phyloP scores from a whole-genome alignment of 176 grass and related monocot genomes.

The Eragrostis nindensis region DNA sequence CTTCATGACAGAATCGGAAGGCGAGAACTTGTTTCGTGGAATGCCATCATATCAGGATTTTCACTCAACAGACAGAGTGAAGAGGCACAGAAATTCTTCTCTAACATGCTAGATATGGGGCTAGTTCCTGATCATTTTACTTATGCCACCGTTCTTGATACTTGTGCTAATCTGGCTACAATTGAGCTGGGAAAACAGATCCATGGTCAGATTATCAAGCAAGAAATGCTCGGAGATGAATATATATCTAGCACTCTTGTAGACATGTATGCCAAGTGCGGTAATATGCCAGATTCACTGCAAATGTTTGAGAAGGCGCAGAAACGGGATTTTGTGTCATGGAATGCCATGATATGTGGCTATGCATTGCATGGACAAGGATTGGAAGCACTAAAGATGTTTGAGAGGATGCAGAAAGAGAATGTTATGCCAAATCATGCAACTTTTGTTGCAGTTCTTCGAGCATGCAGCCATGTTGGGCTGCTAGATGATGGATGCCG shows the following conservation, averaged over 20 bases:
- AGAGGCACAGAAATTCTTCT: constrained; percentile 75
- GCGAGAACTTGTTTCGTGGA: constrained; percentile 72
- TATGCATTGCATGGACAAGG: constrained; percentile 80
- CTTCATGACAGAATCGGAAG: constrained; percentile 74
- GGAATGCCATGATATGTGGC: constrained; percentile 94
- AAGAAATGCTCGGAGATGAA: constrained; percentile 72
- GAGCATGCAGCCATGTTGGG: constrained; percentile 86
- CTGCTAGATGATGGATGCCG: constrained; percentile 61
- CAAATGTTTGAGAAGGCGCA: constrained; percentile 62
- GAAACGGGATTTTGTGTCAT: constrained; percentile 74
- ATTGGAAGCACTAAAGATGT: constrained; percentile 75
- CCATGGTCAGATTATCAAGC: constrained; percentile 79
- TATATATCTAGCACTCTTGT: constrained; percentile 82
- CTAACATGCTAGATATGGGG: constrained; percentile 65
- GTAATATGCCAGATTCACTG: constrained; percentile 64
- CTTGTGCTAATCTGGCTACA: constrained; percentile 79
- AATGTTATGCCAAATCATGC: constrained; percentile 79
- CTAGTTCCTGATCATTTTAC: constrained; percentile 74
- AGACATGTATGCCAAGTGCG: constrained; percentile 92
- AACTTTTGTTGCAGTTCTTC: constrained; percentile 82
- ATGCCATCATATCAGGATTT: constrained; percentile 89
- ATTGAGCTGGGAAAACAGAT: constrained; percentile 81
- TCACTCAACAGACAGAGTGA: constrained; percentile 80
- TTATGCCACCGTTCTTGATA: constrained; percentile 79
- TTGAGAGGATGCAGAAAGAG: constrained; percentile 79